Conservation (phyloP, 148 eudicot species). For the Silene latifolia region DNA sequence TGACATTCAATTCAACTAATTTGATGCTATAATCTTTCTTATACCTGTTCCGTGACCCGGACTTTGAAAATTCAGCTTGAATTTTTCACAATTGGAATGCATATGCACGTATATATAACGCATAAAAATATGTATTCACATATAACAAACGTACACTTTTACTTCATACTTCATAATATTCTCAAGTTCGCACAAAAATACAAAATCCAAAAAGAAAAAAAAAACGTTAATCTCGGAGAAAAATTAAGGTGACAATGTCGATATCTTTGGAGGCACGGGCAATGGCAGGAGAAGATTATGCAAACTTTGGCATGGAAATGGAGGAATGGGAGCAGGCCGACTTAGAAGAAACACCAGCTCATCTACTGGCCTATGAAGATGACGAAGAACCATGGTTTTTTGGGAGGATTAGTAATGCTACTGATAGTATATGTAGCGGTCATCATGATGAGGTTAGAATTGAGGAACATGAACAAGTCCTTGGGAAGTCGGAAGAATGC, state of each 20-base stretch:
- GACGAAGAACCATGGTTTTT: slow-evolving; percentile 13
- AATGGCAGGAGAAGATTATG: slow-evolving; percentile 44
- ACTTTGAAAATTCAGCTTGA: slow-evolving; percentile 1
- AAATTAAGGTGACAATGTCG: slow-evolving; percentile 13
- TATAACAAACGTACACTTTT: background rate
- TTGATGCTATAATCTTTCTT: background rate
- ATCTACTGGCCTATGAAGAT: slow-evolving; percentile 35
- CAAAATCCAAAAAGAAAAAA: no score
- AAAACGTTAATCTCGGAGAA: background rate
- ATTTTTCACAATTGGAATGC: background rate
- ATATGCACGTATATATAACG: background rate
- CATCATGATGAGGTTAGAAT: background rate
- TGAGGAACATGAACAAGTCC: background rate
- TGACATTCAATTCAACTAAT: slow-evolving; percentile 26
- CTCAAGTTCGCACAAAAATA: background rate
- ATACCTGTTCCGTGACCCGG: slow-evolving; percentile 16
- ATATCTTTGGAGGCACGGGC: slow-evolving; percentile 49
- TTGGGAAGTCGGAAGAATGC: background rate
- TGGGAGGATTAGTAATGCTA: background rate
- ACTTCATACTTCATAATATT: background rate
- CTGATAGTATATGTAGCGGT: background rate
- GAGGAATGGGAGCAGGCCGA: slow-evolving; percentile 47
- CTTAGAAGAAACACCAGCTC: slow-evolving; percentile 29
- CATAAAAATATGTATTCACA: background rate
- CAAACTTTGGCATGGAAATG: slow-evolving; percentile 20